Evolutionary conservation across 2,329 filamentous ascomycete species (phyloP).

Genomic region (Cladophialophora chaetospira): DNA sequence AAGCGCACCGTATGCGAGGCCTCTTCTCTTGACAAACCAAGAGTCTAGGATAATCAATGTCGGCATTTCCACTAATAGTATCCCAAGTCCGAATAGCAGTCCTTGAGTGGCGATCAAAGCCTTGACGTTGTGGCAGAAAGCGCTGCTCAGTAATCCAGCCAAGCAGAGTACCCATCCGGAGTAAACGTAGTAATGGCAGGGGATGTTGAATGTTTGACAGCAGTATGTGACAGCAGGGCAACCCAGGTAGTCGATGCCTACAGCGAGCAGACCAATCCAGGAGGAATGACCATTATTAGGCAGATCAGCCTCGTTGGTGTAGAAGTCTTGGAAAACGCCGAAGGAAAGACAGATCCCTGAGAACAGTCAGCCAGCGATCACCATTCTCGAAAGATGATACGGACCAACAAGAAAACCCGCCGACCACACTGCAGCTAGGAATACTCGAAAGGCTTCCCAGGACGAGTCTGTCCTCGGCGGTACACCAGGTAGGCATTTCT

Average conservation of each 20-base stretch:
- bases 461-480: slow-evolving; percentile 1
- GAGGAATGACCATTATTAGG: not conserved
- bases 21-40: slow-evolving; percentile 56
- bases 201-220: slow-evolving; percentile 4
- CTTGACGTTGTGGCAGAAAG: slow-evolving; percentile 46
- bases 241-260: slow-evolving; percentile 6
- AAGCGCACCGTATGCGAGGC: slow-evolving; percentile 53
- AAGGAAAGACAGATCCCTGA: slow-evolving; percentile 17
- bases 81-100: slow-evolving; percentile 50
- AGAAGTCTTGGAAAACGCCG: slow-evolving; percentile 26
- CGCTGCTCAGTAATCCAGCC: slow-evolving; percentile 42
- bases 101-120: slow-evolving; percentile 49
- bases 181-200: slow-evolving; percentile 16
- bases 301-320: not conserved
- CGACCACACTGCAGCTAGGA: slow-evolving; percentile 7
- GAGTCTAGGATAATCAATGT: slow-evolving; percentile 55
- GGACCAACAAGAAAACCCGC: slow-evolving; percentile 11
- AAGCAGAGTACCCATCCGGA: slow-evolving; percentile 14
- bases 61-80: slow-evolving; percentile 53
- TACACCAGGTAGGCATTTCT: not conserved
- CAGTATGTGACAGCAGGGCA: slow-evolving; percentile 1
- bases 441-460: slow-evolving; percentile 5
- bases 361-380: not conserved
- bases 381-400: not conserved
- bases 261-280: slow-evolving; percentile 23